Percentiles rank a stretch among this genome's conserved stretches.
Conservation (phyloP, 352 stramenopile species). For the Pilasporangium apinafurcum region DNA sequence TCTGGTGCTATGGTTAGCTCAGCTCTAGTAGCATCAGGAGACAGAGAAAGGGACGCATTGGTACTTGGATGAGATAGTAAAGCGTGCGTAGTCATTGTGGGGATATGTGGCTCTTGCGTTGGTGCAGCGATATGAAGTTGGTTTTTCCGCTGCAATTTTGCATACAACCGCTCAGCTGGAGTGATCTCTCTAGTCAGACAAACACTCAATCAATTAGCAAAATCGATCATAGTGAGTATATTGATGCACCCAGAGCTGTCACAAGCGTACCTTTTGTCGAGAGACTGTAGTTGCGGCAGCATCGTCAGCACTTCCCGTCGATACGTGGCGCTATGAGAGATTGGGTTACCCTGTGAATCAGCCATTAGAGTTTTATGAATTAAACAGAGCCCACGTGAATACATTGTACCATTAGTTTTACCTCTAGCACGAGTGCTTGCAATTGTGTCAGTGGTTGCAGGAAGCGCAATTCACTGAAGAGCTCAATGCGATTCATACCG, state of each 20-base stretch:
- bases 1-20: not conserved
- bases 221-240: too few relatives aligned
- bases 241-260: too few relatives aligned
- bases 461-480: conserved; percentile 52
- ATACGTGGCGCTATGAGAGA: conserved; percentile 29
- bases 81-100: too few relatives aligned
- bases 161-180: conserved; percentile 40
- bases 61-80: too few relatives aligned
- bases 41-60: too few relatives aligned
- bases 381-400: not conserved
- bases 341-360: conserved; percentile 39
- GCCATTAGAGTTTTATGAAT: not conserved
- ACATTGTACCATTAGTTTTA: too few relatives aligned
- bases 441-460: conserved; percentile 39
- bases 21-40: too few relatives aligned
- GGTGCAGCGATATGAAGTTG: conserved; percentile 7
- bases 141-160: conserved; percentile 39
- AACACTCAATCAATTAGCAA: not conserved
- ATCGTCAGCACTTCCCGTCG: conserved; percentile 43
- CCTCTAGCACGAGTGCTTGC: conserved; percentile 31
- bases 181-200: conserved; percentile 16
- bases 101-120: not conserved
- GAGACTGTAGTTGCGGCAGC: conserved; percentile 41
- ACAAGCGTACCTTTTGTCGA: conserved; percentile 27
- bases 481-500: conserved; percentile 30